Conservation (phyloP, 2,329 filamentous ascomycete species). For the Ceratocystis diversiconidia region DNA sequence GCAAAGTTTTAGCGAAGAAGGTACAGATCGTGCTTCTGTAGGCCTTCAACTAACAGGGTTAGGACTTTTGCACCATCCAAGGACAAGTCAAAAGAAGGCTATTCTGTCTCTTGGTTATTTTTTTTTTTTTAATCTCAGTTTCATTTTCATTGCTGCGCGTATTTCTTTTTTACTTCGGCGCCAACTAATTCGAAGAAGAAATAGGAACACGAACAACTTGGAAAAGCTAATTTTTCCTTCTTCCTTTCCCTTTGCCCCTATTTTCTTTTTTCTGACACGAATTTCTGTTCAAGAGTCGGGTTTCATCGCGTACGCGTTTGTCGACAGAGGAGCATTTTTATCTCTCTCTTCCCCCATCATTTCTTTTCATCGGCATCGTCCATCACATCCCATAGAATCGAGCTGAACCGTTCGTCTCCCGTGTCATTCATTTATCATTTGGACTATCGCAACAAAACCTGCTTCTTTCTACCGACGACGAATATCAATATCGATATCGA, state of each 20-base stretch:
- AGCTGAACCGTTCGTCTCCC: no score
- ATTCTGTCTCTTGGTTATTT: not conserved
- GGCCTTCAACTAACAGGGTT: no score
- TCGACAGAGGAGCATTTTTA: not conserved
- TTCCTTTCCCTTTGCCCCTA: not conserved
- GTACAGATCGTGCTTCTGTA: no score
- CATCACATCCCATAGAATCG: not conserved
- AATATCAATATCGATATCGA: no score
- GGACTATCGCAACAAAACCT: no score
- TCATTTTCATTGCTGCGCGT: not conserved
- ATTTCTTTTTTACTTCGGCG: not conserved
- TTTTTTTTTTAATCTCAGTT: not conserved
- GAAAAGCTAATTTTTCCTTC: not conserved
- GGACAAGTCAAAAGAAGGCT: not conserved
- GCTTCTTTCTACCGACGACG: no score
- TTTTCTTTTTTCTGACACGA: not conserved
- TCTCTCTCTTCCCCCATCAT: not conserved
- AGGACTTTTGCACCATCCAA: no score
- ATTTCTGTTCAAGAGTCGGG: not conserved
- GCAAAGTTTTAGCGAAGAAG: no score
- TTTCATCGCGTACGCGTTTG: not conserved
- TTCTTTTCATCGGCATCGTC: not conserved
- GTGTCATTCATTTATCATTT: no score
- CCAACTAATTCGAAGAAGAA: no score
- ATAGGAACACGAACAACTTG: not conserved